Base-by-base conservation (phyloP, 148 eudicot genomes). In the Chenopodium formosanum region DNA sequence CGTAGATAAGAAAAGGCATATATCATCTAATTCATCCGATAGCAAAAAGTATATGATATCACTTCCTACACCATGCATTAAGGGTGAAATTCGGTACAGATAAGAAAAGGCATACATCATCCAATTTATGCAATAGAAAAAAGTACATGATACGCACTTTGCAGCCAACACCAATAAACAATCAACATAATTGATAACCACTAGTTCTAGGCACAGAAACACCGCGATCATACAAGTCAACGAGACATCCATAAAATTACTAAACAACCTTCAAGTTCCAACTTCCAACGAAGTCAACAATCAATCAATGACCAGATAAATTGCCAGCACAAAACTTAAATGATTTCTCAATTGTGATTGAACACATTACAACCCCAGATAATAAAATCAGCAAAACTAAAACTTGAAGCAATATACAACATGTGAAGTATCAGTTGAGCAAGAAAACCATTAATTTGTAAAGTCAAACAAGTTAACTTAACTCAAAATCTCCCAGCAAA, bases 381-480 rank as follows among this genome's bases (percentile, higher is more conserved):
- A 58, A 58, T 16, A 70, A n/a, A 63, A 72, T 75, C 37, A 86
- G 19, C 65, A 53, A 72, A 67, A 64, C 84, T 64, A 63, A 60
- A 73, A 71, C 83, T 80, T 81, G 70, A 80, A 84, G 83, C 69
- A 77, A 76, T 67, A 31, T 73, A 60, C 78, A 85, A 37, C 65
- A 56, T 62, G 81, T 12, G 53, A 9, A 70, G 70, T 65, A 52
- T 56, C 46, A 84, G 11, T 44, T 76, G 77, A 60, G 31, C 80
- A 84, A 67, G 71, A 73, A 62, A 84, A 31, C 67, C 14, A 37
- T 34, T 29, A 29, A 25, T 27, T 56, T 10, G 60, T 40, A 85
- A 81, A 85, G 84, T 78, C 87, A 80, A 85, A 82, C 78, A 81
- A 67, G 84, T 52, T 79, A 67, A 74, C 84, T 85, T 81, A 60